phyloP scores from a whole-genome alignment of 352 stramenopile genomes.

The Phytophthora litchii region DNA sequence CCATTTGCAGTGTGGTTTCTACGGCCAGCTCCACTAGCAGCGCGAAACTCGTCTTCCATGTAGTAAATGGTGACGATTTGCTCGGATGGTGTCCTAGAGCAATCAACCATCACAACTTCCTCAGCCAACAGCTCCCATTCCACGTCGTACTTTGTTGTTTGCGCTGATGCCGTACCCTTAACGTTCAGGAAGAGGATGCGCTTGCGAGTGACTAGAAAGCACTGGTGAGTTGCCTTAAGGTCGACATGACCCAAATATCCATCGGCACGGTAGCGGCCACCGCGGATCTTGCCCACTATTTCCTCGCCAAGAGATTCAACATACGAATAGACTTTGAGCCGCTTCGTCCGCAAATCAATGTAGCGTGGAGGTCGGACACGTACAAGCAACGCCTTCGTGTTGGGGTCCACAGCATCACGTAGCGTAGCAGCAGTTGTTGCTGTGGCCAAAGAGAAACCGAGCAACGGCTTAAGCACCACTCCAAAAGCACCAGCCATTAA shows the following conservation, averaged over 20 bases:
- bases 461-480: conserved; percentile 80
- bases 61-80: conserved; percentile 65
- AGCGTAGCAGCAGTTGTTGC: conserved; percentile 75
- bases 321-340: conserved; percentile 88
- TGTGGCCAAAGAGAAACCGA: conserved; percentile 79
- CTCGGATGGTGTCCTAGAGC: conserved; percentile 37
- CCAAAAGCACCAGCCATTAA: conserved; percentile 81
- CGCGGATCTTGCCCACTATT: conserved; percentile 81
- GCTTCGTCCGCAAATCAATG: conserved; percentile 81
- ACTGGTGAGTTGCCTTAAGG: conserved; percentile 72
- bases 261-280: conserved; percentile 76
- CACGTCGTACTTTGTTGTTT: conserved; percentile 75
- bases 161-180: conserved; percentile 40
- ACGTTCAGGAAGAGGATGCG: conserved; percentile 81
- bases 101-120: conserved; percentile 83
- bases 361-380: conserved; percentile 77
- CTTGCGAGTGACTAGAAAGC: conserved; percentile 84
- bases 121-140: conserved; percentile 82
- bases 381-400: conserved; percentile 82
- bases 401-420: conserved; percentile 78
- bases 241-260: conserved; percentile 86
- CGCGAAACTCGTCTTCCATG: conserved; percentile 73
- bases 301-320: conserved; percentile 89
- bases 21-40: conserved; percentile 30
- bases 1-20: conserved; percentile 18